Evolutionary conservation across 1,284 basidiomycete species (phyloP), one percentile per base, ranked within the genome.

Genomic region (Irpex sp.): DNA sequence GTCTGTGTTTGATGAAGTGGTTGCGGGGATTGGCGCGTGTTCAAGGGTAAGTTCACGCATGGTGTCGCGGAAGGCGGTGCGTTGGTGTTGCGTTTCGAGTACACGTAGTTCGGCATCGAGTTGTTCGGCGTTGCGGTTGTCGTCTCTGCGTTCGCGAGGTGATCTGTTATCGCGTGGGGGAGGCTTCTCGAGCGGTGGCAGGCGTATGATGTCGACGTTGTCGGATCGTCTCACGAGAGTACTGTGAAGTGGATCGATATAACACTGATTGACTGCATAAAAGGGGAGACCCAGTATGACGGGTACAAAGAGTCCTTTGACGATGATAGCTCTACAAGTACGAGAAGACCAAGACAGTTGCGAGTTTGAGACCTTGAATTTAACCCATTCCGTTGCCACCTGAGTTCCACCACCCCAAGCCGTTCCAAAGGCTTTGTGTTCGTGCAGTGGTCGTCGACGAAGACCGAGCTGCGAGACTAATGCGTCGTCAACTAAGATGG

Each of bases 271-370:
- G 1, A 55, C 33, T 47, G 50, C 17, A 6, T 66, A 53, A 37
- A 64, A 67, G 0, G 63, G 61, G 11, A 60, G 57, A 2, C 67
- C 67, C 36, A 68, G 19, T 15, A 68, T 59, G 50, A 68, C 64
- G 63, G 67, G 66, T 1, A 46, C 31, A 37, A 60, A 67, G 13
- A 68, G 61, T 6, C 35, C 35, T 0, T 63, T 61, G 5, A 63
- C 66, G 33, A 68, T 58, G n/a, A 68, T 55, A 1, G 64, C 64
- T 9, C 37, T 58, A 35, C 33, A 43, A 11, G 61, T 55, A 33
- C n/a, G 8, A n/a, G 59, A 64, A 6, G 61, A 15, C 66, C 64
- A 68, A 15, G 56, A 60, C 5, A 46, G 43, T 46, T 63, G 55
- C 5, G 37, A 6, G 0, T 56, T 46, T 3, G 47, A 57, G 7